A percentile compares a stretch with the other conserved stretches of the same genome.
Evolutionary conservation across 306 rosid species (phyloP).

Genomic region (Citrullus mucosospermus): DNA sequence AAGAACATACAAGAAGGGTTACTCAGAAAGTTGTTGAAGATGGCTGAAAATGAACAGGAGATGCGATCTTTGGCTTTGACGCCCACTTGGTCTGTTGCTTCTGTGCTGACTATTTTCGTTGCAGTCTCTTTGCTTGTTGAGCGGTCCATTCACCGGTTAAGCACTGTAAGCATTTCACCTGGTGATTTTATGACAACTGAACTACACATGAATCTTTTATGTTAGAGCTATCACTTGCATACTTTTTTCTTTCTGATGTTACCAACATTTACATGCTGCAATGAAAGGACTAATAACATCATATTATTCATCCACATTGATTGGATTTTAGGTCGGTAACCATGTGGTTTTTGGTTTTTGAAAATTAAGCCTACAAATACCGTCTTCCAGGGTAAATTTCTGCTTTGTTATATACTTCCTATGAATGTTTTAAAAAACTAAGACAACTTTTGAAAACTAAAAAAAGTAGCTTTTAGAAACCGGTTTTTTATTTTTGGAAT

Average conservation of each 20-base stretch:
- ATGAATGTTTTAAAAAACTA: too few species aligned
- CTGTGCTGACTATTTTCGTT: constrained; percentile 80
- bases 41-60: constrained; percentile 48
- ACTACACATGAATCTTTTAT: not conserved
- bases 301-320: not conserved
- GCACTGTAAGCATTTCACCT: constrained; percentile 26
- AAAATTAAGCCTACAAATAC: too few species aligned
- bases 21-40: constrained; percentile 19
- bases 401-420: too few species aligned
- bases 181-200: not conserved
- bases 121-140: constrained; percentile 88
- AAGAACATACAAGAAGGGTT: not conserved
- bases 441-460: too few species aligned
- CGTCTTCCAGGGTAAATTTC: too few species aligned
- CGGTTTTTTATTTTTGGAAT: too few species aligned
- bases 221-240: not conserved
- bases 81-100: constrained; percentile 98
- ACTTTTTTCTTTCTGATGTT: not conserved
- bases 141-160: constrained; percentile 68
- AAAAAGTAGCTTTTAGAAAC: too few species aligned
- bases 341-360: too few species aligned
- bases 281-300: not conserved
- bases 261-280: not conserved
- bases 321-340: not conserved
- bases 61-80: constrained; percentile 84